A percentile compares a stretch with the other conserved stretches of the same genome.
Conservation (phyloP, 73 alveolate species). For the Paramecium primaurelia region DNA sequence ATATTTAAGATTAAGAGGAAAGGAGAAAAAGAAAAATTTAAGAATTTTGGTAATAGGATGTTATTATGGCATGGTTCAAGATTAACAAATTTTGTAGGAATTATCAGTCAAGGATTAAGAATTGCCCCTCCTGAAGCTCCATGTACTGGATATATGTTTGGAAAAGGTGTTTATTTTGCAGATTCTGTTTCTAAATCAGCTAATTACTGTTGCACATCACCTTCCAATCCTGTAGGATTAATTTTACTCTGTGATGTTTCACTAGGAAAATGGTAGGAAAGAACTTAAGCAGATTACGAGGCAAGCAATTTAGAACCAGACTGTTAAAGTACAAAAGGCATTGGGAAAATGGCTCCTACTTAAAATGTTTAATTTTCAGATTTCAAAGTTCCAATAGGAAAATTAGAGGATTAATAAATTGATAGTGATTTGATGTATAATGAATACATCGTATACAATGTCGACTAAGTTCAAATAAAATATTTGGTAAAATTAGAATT, state of each 20-base stretch:
- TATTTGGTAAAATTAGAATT: conserved; percentile 30
- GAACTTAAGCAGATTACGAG: conserved; percentile 80
- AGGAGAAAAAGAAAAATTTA: conserved; percentile 71
- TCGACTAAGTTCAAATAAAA: conserved; percentile 32
- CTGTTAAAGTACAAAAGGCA: conserved; percentile 76
- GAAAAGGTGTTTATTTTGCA: conserved; percentile 98
- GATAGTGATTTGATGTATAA: conserved; percentile 75
- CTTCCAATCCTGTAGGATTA: conserved; percentile 81
- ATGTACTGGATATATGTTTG: conserved; percentile 93
- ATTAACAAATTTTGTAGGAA: conserved; percentile 91
- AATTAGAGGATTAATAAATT: conserved; percentile 47
- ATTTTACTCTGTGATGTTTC: conserved; percentile 96
- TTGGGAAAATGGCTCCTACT: conserved; percentile 82
- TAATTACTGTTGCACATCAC: conserved; percentile 78
- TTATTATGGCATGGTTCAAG: conserved; percentile 97
- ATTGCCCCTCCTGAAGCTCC: conserved; percentile 98
- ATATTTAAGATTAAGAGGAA: conserved; percentile 72
- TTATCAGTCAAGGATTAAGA: conserved; percentile 92
- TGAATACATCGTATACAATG: conserved; percentile 91
- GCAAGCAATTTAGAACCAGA: conserved; percentile 72
- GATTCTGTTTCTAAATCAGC: conserved; percentile 93
- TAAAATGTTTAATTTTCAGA: conserved; percentile 69
- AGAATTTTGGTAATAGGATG: conserved; percentile 69
- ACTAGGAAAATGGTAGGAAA: conserved; percentile 86
- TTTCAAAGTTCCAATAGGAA: conserved; percentile 76